Percentiles rank a stretch among this genome's conserved stretches.
Conservation (phyloP, 495 filamentous ascomycete genomes). For the Chlorociboria aeruginascens region DNA sequence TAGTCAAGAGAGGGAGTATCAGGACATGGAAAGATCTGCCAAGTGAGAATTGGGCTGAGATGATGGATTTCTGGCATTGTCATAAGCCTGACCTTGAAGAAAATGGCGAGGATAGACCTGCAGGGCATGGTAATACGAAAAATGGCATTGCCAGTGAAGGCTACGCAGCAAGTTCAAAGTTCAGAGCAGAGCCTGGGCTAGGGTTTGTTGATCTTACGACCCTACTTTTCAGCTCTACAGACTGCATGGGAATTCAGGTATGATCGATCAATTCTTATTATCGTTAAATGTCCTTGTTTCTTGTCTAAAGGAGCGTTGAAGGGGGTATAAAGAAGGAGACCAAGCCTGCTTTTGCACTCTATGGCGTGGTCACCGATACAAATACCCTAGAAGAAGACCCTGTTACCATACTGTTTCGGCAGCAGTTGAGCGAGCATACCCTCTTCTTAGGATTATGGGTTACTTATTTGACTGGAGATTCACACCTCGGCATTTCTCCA, state of each 20-base stretch:
- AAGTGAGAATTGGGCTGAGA: slow-evolving; percentile 95
- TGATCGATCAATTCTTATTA: slow-evolving; percentile 22
- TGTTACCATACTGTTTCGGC: slow-evolving; percentile 22
- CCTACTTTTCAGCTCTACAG: slow-evolving; percentile 51
- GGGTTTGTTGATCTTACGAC: slow-evolving; percentile 74
- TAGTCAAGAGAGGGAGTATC: slow-evolving; percentile 33
- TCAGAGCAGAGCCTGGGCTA: slow-evolving; percentile 47
- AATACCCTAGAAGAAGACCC: slow-evolving; percentile 62
- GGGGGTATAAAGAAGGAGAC: slow-evolving; percentile 86
- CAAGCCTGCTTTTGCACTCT: slow-evolving; percentile 38
- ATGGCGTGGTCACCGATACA: slow-evolving; percentile 80
- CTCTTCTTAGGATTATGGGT: slow-evolving; percentile 22
- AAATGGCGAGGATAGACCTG: slow-evolving; percentile 4
- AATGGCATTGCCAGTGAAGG: slow-evolving; percentile 40
- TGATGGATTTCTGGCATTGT: slow-evolving; percentile 99
- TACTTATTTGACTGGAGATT: slow-evolving; percentile 15
- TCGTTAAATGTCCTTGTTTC: background rate
- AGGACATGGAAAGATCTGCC: slow-evolving; percentile 86
- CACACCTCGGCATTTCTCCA: slow-evolving; percentile 35
- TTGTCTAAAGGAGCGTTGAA: background rate
- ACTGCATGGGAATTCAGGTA: slow-evolving; percentile 58
- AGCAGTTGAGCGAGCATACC: slow-evolving; percentile 11
- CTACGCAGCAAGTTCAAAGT: slow-evolving; percentile 60
- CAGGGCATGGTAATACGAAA: slow-evolving; percentile 19
- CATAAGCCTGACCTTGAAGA: slow-evolving; percentile 61